Evolutionary conservation across 129 eudicot genomes (phyloP).

Genomic region (Logfia minima): DNA sequence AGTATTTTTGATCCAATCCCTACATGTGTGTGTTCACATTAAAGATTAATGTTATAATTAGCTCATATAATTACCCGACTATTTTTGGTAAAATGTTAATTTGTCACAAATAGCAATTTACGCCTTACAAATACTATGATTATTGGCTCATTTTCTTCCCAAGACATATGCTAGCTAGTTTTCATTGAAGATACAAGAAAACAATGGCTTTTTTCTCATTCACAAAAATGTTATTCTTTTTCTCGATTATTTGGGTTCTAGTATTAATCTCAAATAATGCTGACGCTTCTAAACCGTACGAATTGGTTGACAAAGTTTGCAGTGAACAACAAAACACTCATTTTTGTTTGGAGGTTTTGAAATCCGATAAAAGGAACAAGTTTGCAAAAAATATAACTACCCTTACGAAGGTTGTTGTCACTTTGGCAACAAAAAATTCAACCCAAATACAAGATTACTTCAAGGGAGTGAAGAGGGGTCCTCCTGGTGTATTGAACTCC

Average conservation of each 20-base stretch:
- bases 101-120: not conserved
- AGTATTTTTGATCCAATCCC: too few relatives aligned
- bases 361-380: slow-evolving; percentile 15
- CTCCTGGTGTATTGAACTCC: slow-evolving; percentile 17
- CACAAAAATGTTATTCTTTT: not conserved
- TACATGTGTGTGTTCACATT: too few relatives aligned
- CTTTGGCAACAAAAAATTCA: slow-evolving; percentile 5
- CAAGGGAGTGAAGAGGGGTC: slow-evolving; percentile 2
- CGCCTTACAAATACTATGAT: not conserved
- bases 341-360: slow-evolving; percentile 22
- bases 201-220: slow-evolving; percentile 11
- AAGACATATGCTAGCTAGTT: not conserved
- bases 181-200: not conserved
- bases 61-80: not conserved
- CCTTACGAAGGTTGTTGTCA: slow-evolving; percentile 21
- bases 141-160: not conserved
- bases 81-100: not conserved
- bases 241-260: not conserved
- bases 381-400: slow-evolving; percentile 3
- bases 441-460: slow-evolving; percentile 17
- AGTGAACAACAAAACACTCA: not conserved
- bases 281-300: not conserved
- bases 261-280: slow-evolving; percentile 6
- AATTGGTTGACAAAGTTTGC: slow-evolving; percentile 24
- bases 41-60: not conserved